Percentiles rank a stretch among this genome's conserved stretches.
phyloP scores from a whole-genome alignment of 176 grass and related monocot genomes.

The Aegilops tauschii region DNA sequence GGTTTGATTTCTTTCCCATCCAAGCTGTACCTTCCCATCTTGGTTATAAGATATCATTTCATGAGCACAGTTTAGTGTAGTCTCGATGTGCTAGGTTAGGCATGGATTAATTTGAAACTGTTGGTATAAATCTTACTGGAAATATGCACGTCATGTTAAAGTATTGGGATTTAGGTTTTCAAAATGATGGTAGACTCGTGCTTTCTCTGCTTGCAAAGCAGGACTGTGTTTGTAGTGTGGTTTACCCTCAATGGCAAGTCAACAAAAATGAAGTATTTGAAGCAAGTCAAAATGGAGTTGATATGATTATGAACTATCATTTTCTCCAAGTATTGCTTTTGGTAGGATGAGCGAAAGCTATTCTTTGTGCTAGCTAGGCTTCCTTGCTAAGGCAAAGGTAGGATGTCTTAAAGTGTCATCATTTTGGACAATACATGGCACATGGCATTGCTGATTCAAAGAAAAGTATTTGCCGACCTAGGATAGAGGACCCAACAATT shows the following conservation, averaged over 20 bases:
- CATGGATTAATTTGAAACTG: neutral
- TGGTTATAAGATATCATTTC: neutral
- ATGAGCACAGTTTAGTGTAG: neutral
- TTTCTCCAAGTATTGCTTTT: neutral
- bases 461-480: neutral
- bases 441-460: neutral
- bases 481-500: neutral
- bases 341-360: neutral
- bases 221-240: neutral
- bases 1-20: slow-evolving; percentile 21
- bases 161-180: neutral
- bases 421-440: neutral
- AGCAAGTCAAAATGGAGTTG: neutral
- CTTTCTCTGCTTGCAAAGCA: slow-evolving; percentile 7
- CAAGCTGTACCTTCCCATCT: neutral
- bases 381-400: slow-evolving; percentile 7
- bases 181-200: neutral
- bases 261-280: neutral
- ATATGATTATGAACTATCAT: neutral
- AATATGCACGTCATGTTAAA: neutral
- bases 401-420: neutral
- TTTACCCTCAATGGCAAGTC: neutral
- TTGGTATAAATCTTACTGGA: neutral
- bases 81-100: neutral
- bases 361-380: neutral